Conservation (phyloP, 2,329 filamentous ascomycete species). For the Cylindrodendrum hubeiense region DNA sequence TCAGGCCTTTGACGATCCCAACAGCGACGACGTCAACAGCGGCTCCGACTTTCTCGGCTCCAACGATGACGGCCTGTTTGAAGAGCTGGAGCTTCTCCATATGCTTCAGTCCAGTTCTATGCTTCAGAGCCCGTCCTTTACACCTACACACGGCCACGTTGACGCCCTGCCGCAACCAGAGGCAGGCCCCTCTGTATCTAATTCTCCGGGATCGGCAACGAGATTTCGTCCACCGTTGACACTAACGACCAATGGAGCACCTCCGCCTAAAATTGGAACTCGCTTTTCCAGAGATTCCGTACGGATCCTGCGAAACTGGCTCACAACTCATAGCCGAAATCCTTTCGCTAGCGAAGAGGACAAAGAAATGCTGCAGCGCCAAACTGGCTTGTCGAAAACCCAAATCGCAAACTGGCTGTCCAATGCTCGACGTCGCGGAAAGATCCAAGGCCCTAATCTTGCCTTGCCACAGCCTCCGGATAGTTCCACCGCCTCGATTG, state of each 20-base stretch:
- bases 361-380: conserved; percentile 76
- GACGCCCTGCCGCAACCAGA: neutral
- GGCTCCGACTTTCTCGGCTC: conserved; percentile 8
- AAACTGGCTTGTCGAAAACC: conserved; percentile 79
- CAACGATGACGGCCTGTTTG: conserved; percentile 17
- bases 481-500: neutral
- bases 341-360: conserved; percentile 87
- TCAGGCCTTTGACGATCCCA: neutral
- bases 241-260: neutral
- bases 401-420: conserved; percentile 91
- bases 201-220: neutral
- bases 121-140: neutral
- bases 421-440: conserved; percentile 82
- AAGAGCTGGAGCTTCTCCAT: conserved; percentile 19
- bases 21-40: conserved; percentile 11
- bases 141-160: neutral
- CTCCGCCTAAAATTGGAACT: conserved; percentile 37
- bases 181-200: neutral
- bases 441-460: conserved; percentile 63
- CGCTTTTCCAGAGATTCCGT: conserved; percentile 39
- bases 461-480: neutral
- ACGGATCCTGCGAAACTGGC: conserved; percentile 33
- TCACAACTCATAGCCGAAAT: conserved; percentile 60
- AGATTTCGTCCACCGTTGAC: neutral
- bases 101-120: conserved; percentile 12